phyloP scores from a whole-genome alignment of 1,284 basidiomycete genomes.

The Coniferiporia weirii region DNA sequence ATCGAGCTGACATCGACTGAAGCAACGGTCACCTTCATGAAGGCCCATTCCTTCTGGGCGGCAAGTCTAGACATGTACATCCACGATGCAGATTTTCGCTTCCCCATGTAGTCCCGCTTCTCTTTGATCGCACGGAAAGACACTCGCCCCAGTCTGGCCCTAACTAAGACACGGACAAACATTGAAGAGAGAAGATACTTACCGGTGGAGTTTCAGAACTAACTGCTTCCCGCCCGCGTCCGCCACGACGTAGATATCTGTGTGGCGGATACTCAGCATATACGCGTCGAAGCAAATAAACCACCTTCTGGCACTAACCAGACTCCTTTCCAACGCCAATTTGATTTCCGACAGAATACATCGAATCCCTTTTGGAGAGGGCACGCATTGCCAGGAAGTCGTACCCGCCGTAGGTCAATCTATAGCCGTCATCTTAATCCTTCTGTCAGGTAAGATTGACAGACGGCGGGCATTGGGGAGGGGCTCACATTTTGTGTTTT shows the following conservation, averaged over 20 bases:
- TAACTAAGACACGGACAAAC: constrained; percentile 14
- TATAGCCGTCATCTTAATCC: constrained; percentile 86
- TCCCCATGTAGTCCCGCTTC: constrained; percentile 96
- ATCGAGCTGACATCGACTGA: constrained; percentile 1
- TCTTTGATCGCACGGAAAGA: constrained; percentile 97
- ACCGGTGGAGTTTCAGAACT: constrained; percentile 93
- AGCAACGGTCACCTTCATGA: constrained; percentile 78
- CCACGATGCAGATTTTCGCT: constrained; percentile 95
- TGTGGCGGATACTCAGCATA: not conserved
- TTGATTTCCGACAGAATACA: constrained; percentile 91
- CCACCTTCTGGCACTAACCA: constrained; percentile 40
- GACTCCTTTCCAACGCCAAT: constrained; percentile 99
- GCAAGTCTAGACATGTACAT: constrained; percentile 99
- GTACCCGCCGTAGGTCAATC: constrained; percentile 95
- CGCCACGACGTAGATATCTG: constrained; percentile 92
- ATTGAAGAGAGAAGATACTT: constrained; percentile 17
- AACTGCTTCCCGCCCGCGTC: constrained; percentile 79
- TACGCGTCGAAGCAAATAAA: not conserved
- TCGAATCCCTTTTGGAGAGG: constrained; percentile 82
- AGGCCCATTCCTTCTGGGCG: constrained; percentile 96
- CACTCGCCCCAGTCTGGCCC: constrained; percentile 82
- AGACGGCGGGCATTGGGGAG: not conserved
- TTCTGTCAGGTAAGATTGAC: constrained; percentile 6
- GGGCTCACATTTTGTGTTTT: constrained; percentile 82
- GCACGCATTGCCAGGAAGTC: constrained; percentile 94